phyloP scores from a whole-genome alignment of 2,329 filamentous ascomycete species.

The Aureobasidium uvarum region DNA sequence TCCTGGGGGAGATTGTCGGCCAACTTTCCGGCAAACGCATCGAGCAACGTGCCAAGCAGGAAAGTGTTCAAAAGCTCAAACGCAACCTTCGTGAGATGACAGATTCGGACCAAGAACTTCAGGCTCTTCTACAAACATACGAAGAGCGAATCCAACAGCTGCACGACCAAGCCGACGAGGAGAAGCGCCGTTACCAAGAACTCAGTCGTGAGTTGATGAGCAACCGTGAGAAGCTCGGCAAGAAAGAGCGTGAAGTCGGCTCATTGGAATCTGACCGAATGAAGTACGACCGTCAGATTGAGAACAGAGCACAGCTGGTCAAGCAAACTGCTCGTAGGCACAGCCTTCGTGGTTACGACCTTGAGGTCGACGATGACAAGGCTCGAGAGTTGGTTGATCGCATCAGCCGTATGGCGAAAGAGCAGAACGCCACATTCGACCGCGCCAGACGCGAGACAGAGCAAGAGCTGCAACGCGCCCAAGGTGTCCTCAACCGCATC shows the following conservation, averaged over 20 bases:
- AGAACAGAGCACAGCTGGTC: slow-evolving; percentile 68
- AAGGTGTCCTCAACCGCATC: slow-evolving; percentile 67
- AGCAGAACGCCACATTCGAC: slow-evolving; percentile 78
- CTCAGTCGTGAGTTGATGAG: slow-evolving; percentile 55
- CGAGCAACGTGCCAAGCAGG: slow-evolving; percentile 66
- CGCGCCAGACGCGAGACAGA: slow-evolving; percentile 69
- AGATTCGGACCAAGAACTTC: slow-evolving; percentile 74
- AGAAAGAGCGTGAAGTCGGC: slow-evolving; percentile 64
- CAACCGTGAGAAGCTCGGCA: slow-evolving; percentile 44
- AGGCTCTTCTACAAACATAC: slow-evolving; percentile 71
- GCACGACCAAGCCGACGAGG: slow-evolving; percentile 61
- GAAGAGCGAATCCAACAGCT: slow-evolving; percentile 65
- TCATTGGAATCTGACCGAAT: slow-evolving; percentile 82
- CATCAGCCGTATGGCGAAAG: slow-evolving; percentile 69
- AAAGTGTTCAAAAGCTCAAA: slow-evolving; percentile 68
- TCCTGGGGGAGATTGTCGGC: slow-evolving; percentile 71
- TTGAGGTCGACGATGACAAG: slow-evolving; percentile 69
- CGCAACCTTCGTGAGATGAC: slow-evolving; percentile 71
- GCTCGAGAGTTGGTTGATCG: slow-evolving; percentile 75
- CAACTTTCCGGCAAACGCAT: slow-evolving; percentile 74
- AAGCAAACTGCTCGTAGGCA: slow-evolving; percentile 74
- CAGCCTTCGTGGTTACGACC: slow-evolving; percentile 80
- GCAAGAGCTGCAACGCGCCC: slow-evolving; percentile 71
- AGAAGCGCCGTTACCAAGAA: slow-evolving; percentile 63
- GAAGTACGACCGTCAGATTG: slow-evolving; percentile 77